Evolutionary conservation across 139 green algal genomes (phyloP), one percentile per base, ranked within the genome.

Genomic region (Coelastrella sp.): DNA sequence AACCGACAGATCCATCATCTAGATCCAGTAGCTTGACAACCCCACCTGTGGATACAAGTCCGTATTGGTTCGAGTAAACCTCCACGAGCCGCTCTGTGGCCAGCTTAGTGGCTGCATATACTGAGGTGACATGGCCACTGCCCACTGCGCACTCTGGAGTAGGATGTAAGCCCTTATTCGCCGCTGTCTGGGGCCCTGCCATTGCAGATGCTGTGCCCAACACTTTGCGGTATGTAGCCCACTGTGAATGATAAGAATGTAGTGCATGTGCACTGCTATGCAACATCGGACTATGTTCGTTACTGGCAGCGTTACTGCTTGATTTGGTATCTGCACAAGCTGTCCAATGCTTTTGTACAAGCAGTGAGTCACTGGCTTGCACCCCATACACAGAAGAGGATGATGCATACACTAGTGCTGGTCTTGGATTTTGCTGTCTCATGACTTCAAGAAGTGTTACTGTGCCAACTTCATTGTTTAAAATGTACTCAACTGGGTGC

Each of bases 81-180:
- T 96, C 91, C 34, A 91, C 93, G 7, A 97, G 69, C 35, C 96
- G 76, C 91, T 98, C 95, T 34, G 75, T 57, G 27, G 84, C 76
- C 34, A 83, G 89, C 71, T 98, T 98, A 9, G 94, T 96, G 30
- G 94, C 93, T 0, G 93, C 94, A 60, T 98, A 98, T 34, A 98
- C 87, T 17, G 74, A 91, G 27, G 94, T 90, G 0, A 93, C 93
- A 45, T 43, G 77, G 93, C 91, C 4, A 91, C 93, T 90, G 23
- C 21, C 5, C 34, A 50, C 32, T 50, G 5, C 15, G 5, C 45
- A 6, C 32, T 67, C 30, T 38, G 74, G 4, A 48, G 17, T 25
- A 48, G 25, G 51, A 8, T 82, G 50, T 51, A 19, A 37, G 25
- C 7, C 45, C 8, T 11, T 21, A 53, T 21, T 11, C 8, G 11